Evolutionary conservation across 2,329 filamentous ascomycete species (phyloP).

Genomic region (Fusarium buxicola): DNA sequence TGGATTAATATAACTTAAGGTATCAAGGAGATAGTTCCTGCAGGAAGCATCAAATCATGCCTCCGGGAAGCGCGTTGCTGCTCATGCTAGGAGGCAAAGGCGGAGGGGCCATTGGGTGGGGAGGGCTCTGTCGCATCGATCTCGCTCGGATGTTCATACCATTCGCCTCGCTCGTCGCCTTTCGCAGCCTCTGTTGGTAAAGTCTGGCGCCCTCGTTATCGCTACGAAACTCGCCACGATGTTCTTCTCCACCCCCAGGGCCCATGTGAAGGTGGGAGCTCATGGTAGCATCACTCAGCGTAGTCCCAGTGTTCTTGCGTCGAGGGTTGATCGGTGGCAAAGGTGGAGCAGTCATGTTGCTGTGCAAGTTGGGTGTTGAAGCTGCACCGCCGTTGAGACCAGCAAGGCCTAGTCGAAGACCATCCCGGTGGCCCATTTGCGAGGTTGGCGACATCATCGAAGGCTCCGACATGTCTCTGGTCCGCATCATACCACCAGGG

Average conservation of each 20-base stretch:
- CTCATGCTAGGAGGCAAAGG: slow-evolving; percentile 46
- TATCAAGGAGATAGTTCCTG: slow-evolving; percentile 16
- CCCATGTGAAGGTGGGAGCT: slow-evolving; percentile 38
- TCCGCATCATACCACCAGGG: slow-evolving; percentile 52
- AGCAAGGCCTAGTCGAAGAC: slow-evolving; percentile 52
- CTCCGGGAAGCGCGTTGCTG: slow-evolving; percentile 54
- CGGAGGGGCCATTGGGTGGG: slow-evolving; percentile 42
- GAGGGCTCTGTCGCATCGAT: slow-evolving; percentile 43
- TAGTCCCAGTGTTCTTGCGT: slow-evolving; percentile 57
- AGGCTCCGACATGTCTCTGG: slow-evolving; percentile 64
- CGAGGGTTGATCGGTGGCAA: slow-evolving; percentile 70
- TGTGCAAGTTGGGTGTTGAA: slow-evolving; percentile 54
- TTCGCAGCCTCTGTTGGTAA: slow-evolving; percentile 57
- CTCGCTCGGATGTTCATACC: slow-evolving; percentile 48
- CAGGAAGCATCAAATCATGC: slow-evolving; percentile 56
- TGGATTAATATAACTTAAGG: slow-evolving; percentile 33
- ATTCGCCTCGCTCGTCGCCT: slow-evolving; percentile 56
- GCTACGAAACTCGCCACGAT: slow-evolving; percentile 49
- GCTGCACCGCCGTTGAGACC: slow-evolving; percentile 49
- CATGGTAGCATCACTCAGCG: slow-evolving; percentile 47
- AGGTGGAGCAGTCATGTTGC: slow-evolving; percentile 57
- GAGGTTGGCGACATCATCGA: slow-evolving; percentile 60
- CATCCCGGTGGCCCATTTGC: slow-evolving; percentile 55
- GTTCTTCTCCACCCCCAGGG: slow-evolving; percentile 32
- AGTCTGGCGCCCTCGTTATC: slow-evolving; percentile 53